Percentiles rank a stretch among this genome's conserved stretches.
phyloP scores from a whole-genome alignment of 2,329 filamentous ascomycete genomes.

The Ceratocystis alfenasii region DNA sequence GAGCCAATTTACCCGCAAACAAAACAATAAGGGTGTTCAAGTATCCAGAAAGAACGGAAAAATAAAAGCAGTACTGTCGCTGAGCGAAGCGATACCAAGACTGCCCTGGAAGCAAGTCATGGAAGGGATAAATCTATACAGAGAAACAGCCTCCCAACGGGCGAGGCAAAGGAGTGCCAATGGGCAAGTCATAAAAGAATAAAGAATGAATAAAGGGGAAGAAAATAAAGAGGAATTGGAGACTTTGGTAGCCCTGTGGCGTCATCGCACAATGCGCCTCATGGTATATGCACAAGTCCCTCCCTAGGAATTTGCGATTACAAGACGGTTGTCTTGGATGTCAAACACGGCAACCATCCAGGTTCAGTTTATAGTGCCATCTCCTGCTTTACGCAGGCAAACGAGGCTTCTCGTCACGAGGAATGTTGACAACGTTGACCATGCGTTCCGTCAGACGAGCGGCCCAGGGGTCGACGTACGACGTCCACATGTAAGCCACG shows the following conservation, averaged over 20 bases:
- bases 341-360: neutral
- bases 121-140: slow-evolving; percentile 10
- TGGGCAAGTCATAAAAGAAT: neutral
- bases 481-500: slow-evolving; percentile 40
- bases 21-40: neutral
- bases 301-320: neutral
- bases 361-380: neutral
- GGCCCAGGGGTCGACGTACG: slow-evolving; percentile 42
- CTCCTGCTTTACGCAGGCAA: slow-evolving; percentile 11
- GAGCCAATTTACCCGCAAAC: neutral
- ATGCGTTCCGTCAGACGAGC: slow-evolving; percentile 33
- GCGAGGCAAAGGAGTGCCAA: neutral
- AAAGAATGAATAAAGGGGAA: neutral
- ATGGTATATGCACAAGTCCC: neutral
- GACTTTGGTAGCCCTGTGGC: neutral
- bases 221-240: neutral
- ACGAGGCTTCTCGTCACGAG: slow-evolving; percentile 19
- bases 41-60: slow-evolving; percentile 4
- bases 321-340: neutral
- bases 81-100: neutral
- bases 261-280: neutral
- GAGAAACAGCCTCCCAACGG: neutral
- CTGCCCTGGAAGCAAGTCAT: neutral
- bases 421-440: slow-evolving; percentile 23
- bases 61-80: neutral